Percentiles rank a stretch among this genome's conserved stretches.
Conservation (phyloP, 371 early-diverging fungal genomes). For the Saksenaea oblongispora region DNA sequence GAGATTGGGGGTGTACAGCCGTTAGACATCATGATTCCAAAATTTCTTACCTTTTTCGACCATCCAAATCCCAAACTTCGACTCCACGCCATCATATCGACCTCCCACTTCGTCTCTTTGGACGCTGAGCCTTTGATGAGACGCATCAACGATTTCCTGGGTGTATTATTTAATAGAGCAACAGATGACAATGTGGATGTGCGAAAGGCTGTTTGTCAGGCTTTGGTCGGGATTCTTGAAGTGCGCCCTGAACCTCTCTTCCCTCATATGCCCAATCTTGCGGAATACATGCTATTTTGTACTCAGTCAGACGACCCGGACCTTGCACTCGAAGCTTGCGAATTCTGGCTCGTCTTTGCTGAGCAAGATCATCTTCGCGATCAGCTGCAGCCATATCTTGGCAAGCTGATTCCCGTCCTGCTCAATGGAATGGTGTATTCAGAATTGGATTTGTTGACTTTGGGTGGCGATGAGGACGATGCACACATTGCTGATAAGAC, state of each 20-base stretch:
- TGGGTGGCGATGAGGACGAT: slow-evolving; percentile 83
- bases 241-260: slow-evolving; percentile 76
- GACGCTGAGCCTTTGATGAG: slow-evolving; percentile 72
- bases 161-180: slow-evolving; percentile 79
- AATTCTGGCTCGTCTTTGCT: slow-evolving; percentile 96
- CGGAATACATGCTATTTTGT: slow-evolving; percentile 92
- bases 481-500: slow-evolving; percentile 82
- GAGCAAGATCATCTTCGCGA: slow-evolving; percentile 85
- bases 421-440: slow-evolving; percentile 94
- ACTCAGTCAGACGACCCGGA: slow-evolving; percentile 79
- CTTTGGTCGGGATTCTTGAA: slow-evolving; percentile 87
- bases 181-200: slow-evolving; percentile 80
- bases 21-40: slow-evolving; percentile 83
- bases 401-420: slow-evolving; percentile 85
- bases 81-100: slow-evolving; percentile 73
- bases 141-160: slow-evolving; percentile 73
- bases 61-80: slow-evolving; percentile 75
- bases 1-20: slow-evolving; percentile 72
- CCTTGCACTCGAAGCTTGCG: slow-evolving; percentile 94
- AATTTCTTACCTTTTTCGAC: slow-evolving; percentile 79
- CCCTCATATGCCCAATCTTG: slow-evolving; percentile 82
- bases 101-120: slow-evolving; percentile 79
- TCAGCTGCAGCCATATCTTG: slow-evolving; percentile 77
- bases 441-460: slow-evolving; percentile 80
- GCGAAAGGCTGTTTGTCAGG: slow-evolving; percentile 91